Conservation (phyloP, 768 basidiomycete species). For the Phlebiopsis gigantea region DNA sequence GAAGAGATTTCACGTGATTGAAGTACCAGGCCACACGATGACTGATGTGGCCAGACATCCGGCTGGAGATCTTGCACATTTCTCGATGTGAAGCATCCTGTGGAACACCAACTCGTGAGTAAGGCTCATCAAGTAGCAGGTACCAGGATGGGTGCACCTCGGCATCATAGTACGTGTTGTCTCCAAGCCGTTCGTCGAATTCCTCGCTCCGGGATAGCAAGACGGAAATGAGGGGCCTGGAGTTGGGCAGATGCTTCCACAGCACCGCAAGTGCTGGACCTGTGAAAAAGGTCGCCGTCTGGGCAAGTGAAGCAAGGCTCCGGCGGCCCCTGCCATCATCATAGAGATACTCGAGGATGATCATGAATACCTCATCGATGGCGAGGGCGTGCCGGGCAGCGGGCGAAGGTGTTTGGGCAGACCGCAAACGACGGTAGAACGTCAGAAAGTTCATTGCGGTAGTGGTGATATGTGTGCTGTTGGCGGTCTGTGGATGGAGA, state of each 20-base stretch:
- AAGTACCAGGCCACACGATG: background rate
- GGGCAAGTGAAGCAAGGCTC: background rate
- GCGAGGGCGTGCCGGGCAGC: background rate
- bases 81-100: background rate
- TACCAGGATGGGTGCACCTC: background rate
- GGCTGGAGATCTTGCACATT: background rate
- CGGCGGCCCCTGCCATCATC: background rate
- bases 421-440: no score
- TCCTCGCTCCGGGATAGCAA: background rate
- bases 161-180: background rate
- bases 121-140: background rate
- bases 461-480: no score
- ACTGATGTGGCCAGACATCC: background rate
- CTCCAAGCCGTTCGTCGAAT: background rate
- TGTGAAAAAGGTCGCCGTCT: background rate
- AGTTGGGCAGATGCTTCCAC: background rate
- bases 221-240: background rate
- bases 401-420: no score
- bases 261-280: background rate
- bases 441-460: no score
- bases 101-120: no score
- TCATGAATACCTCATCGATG: background rate
- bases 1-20: background rate
- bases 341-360: background rate
- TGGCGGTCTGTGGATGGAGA: no score